Evolutionary conservation across 129 eudicot species (phyloP).

Genomic region (Flaveria linearis): DNA sequence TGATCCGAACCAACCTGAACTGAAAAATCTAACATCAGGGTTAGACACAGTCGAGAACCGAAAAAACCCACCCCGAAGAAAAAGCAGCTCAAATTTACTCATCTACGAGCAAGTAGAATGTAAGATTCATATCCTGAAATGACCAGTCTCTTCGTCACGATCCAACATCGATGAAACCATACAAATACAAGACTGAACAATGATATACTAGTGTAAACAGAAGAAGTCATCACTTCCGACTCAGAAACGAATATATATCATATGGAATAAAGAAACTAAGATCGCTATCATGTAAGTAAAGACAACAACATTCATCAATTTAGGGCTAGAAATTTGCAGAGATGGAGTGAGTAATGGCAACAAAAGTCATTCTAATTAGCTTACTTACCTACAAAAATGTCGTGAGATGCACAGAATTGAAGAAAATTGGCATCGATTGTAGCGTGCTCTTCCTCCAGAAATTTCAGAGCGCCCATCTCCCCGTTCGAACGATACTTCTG

Average conservation of each 20-base stretch:
- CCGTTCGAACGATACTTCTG: not conserved
- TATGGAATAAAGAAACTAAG: not conserved
- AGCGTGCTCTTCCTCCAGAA: slow-evolving; percentile 45
- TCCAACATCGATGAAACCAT: slow-evolving; percentile 1
- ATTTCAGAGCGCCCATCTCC: slow-evolving; percentile 57
- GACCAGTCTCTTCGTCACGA: slow-evolving; percentile 3
- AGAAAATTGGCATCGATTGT: slow-evolving; percentile 56
- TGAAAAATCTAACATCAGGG: too few relatives aligned
- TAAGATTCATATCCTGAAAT: not conserved
- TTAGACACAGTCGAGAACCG: too few relatives aligned
- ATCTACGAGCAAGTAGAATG: not conserved
- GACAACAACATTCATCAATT: not conserved
- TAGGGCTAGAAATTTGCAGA: slow-evolving; percentile 21
- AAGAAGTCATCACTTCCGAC: not conserved
- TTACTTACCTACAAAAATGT: not conserved
- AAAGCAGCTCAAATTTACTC: too few relatives aligned
- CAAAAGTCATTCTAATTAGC: not conserved
- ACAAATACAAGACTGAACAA: not conserved
- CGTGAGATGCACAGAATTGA: slow-evolving; percentile 64
- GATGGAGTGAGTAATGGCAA: not conserved
- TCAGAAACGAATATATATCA: not conserved
- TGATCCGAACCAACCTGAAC: too few relatives aligned
- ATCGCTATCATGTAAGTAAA: not conserved
- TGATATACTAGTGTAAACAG: not conserved
- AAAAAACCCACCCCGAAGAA: too few relatives aligned